Evolutionary conservation across 139 green algal species (phyloP).

Genomic region (Haematococcus sp.): DNA sequence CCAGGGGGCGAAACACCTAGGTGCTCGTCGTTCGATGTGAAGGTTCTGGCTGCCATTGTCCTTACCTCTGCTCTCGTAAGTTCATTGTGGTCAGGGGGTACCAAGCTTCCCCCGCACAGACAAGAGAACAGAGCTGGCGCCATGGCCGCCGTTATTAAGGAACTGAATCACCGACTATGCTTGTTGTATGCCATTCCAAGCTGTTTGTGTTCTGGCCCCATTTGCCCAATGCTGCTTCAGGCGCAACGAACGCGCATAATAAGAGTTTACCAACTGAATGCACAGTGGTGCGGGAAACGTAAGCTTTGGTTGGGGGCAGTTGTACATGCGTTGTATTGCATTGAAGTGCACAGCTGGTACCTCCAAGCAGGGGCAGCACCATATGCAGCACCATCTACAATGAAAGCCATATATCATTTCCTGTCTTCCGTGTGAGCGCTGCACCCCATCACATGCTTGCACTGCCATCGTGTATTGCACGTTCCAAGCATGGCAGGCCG

Average conservation of each 20-base stretch:
- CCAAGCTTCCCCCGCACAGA: conserved; percentile 13
- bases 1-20: neutral
- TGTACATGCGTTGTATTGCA: no score
- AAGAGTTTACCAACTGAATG: no score
- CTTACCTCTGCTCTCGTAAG: conserved; percentile 35
- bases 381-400: no score
- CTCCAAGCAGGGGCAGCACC: no score
- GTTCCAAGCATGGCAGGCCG: no score
- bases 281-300: no score
- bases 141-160: neutral
- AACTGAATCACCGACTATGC: neutral
- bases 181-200: neutral
- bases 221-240: neutral
- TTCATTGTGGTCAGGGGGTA: conserved; percentile 32
- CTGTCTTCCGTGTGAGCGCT: no score
- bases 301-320: no score
- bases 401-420: no score
- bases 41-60: neutral
- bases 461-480: no score
- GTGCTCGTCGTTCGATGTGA: neutral
- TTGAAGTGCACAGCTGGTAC: no score
- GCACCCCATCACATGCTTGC: no score
- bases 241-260: neutral
- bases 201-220: neutral
- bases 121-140: neutral